Percentiles rank a stretch among this genome's conserved stretches.
Evolutionary conservation across 2,329 filamentous ascomycete species (phyloP).

Genomic region (Calonectria montana): DNA sequence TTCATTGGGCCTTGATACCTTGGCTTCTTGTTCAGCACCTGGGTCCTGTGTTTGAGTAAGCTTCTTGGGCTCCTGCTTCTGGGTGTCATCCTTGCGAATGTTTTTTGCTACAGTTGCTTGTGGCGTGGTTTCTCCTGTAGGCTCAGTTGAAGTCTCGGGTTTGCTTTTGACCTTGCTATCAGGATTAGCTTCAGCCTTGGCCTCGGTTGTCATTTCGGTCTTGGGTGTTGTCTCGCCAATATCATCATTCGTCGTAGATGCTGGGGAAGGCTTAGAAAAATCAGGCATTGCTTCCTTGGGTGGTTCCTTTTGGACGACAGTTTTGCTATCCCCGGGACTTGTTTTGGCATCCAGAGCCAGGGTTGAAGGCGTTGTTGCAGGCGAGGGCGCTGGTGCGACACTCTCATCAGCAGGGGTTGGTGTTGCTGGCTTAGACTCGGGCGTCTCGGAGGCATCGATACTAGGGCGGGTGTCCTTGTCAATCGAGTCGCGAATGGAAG

Average conservation of each 20-base stretch:
- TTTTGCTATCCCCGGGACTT: neutral
- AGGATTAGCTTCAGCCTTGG: neutral
- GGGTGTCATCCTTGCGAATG: neutral
- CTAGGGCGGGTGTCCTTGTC: constrained; percentile 38
- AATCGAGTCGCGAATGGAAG: constrained; percentile 45
- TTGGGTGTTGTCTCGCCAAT: constrained; percentile 1
- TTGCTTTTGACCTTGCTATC: neutral
- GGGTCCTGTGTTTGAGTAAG: constrained; percentile 5
- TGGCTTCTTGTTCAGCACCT: neutral
- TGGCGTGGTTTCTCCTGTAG: neutral
- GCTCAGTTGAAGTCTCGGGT: neutral
- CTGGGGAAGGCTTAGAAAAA: constrained; percentile 21
- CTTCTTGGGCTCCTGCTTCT: neutral
- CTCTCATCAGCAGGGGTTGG: constrained; percentile 7
- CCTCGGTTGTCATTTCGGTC: neutral
- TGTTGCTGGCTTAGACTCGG: constrained; percentile 25
- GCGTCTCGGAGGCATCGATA: constrained; percentile 28
- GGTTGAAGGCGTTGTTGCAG: neutral
- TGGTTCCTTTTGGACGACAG: neutral
- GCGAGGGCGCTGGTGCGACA: constrained; percentile 7
- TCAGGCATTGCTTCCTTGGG: constrained; percentile 17
- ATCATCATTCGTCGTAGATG: neutral
- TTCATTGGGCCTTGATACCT: constrained; percentile 20
- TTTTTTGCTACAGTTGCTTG: neutral
- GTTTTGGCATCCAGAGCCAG: neutral